These are phyloP conservation scores for Dissoconium aciculare DNA, from an alignment of 2,329 filamentous ascomycete species.

Conservation along the genomic window DNA sequence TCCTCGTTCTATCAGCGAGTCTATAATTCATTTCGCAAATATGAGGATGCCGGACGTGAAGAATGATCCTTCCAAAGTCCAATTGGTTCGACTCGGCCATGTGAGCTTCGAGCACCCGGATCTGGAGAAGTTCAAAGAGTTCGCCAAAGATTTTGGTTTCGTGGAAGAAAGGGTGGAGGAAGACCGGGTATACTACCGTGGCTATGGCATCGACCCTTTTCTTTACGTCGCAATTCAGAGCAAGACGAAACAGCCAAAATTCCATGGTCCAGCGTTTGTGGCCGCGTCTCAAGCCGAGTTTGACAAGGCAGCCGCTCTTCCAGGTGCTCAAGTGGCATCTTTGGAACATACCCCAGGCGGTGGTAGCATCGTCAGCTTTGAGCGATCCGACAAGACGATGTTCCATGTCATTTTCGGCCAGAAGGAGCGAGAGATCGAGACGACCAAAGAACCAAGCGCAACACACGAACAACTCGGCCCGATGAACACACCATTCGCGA, in stretches of 20 bases:
- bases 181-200: slow-evolving; percentile 5
- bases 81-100: slow-evolving; percentile 6
- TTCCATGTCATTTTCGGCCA: slow-evolving; percentile 6
- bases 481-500: slow-evolving; percentile 5
- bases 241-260: slow-evolving; percentile 4
- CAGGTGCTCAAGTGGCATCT: slow-evolving; percentile 2
- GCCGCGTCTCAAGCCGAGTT: slow-evolving; percentile 5
- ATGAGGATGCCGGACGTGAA: slow-evolving; percentile 6
- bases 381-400: slow-evolving; percentile 4
- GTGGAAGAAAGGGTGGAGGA: slow-evolving; percentile 3
- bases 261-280: slow-evolving; percentile 8
- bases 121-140: slow-evolving; percentile 4
- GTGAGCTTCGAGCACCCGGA: slow-evolving; percentile 7
- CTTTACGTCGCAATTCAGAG: slow-evolving; percentile 6
- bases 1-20: background rate
- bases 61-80: slow-evolving; percentile 6
- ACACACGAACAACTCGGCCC: slow-evolving; percentile 3
- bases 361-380: slow-evolving; percentile 5
- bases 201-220: slow-evolving; percentile 8
- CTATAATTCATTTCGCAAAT: background rate
- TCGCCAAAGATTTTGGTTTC: slow-evolving; percentile 8
- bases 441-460: background rate
- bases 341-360: slow-evolving; percentile 4
- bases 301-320: slow-evolving; percentile 4
- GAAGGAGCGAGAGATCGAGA: slow-evolving; percentile 1